Evolutionary conservation across 441 rosid species (phyloP).

Genomic region (Populus hybrid): DNA sequence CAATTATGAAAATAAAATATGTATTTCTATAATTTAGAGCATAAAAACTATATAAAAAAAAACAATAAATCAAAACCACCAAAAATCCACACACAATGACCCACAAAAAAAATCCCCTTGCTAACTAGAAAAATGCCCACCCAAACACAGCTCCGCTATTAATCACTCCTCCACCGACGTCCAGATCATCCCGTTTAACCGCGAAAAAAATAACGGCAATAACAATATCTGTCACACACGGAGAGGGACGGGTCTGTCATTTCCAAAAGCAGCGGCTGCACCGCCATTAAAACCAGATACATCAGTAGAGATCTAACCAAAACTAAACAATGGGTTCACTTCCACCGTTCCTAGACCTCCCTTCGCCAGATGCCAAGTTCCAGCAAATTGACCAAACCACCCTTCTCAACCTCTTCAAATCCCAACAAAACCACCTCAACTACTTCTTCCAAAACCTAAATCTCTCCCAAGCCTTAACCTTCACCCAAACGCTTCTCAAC

Average conservation of each 20-base stretch:
- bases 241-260: neutral
- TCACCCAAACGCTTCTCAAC: slow-evolving; percentile 66
- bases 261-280: neutral
- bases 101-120: neutral
- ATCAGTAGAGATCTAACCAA: neutral
- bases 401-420: slow-evolving; percentile 74
- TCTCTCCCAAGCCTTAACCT: slow-evolving; percentile 65
- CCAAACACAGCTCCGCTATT: neutral
- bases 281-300: neutral
- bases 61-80: no score
- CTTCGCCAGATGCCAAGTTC: slow-evolving; percentile 13
- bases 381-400: slow-evolving; percentile 42
- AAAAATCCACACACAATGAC: no score
- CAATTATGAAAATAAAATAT: no score
- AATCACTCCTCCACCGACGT: neutral
- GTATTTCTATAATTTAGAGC: no score
- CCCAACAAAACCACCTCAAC: slow-evolving; percentile 88
- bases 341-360: slow-evolving; percentile 32
- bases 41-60: no score
- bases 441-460: slow-evolving; percentile 81
- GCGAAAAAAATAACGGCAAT: neutral
- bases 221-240: neutral
- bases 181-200: neutral
- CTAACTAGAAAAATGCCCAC: neutral
- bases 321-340: slow-evolving; percentile 55